Percentiles rank a stretch among this genome's conserved stretches.
These are phyloP conservation scores for Scheffersomyces illinoinensis DNA, from an alignment of 1,139 yeast genomes.

Conservation along the genomic window DNA sequence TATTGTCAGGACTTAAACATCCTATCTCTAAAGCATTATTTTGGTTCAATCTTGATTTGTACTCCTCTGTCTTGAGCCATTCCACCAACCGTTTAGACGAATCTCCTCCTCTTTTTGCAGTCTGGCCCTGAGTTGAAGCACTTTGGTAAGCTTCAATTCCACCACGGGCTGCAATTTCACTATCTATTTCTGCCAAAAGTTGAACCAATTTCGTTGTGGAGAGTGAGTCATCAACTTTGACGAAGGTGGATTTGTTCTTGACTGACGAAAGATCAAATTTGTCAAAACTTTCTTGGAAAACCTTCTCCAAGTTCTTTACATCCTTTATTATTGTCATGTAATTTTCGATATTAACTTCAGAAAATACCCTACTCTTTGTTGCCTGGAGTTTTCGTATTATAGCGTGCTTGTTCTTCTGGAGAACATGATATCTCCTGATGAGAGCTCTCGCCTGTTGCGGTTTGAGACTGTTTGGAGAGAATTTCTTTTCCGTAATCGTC, in stretches of 20 bases:
- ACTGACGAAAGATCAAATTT: neutral
- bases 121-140: conserved; percentile 90
- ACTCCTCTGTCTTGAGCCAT: conserved; percentile 51
- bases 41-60: conserved; percentile 12
- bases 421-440: conserved; percentile 66
- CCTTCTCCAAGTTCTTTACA: conserved; percentile 1
- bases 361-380: conserved; percentile 10
- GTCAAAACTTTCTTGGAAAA: neutral
- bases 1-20: conserved; percentile 66
- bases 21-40: conserved; percentile 76
- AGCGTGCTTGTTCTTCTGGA: conserved; percentile 50
- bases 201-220: conserved; percentile 16
- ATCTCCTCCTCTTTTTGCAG: conserved; percentile 79
- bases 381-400: conserved; percentile 28
- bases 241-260: neutral
- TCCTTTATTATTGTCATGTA: conserved; percentile 18
- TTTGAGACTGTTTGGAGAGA: conserved; percentile 43
- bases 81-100: conserved; percentile 72
- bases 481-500: conserved; percentile 19
- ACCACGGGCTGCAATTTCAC: conserved; percentile 61
- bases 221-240: neutral
- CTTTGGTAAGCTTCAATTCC: conserved; percentile 75
- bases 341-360: conserved; percentile 24
- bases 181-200: conserved; percentile 55
- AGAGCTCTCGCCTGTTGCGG: conserved; percentile 68